A percentile compares a stretch with the other conserved stretches of the same genome.
These are phyloP conservation scores for Gastrolobium villosum DNA, from an alignment of 306 rosid species.

Conservation along the genomic window DNA sequence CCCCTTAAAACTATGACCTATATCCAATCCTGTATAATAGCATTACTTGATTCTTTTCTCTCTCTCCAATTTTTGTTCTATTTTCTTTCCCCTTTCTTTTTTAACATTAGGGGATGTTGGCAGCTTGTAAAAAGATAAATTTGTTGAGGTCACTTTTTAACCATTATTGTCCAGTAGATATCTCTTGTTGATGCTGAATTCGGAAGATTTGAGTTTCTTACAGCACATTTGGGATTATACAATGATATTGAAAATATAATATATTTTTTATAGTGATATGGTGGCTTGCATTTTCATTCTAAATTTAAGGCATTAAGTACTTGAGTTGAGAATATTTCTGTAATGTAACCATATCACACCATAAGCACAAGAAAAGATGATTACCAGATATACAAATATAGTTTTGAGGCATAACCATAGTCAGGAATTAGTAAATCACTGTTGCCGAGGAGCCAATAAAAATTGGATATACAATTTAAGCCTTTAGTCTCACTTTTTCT, in stretches of 20 bases:
- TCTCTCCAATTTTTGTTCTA: slow-evolving; percentile 38
- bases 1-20: background rate
- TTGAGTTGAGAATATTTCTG: slow-evolving; percentile 7
- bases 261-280: background rate
- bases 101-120: slow-evolving; percentile 44
- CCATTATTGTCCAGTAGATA: slow-evolving; percentile 39
- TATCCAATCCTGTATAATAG: slow-evolving; percentile 42
- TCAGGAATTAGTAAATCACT: slow-evolving; percentile 26
- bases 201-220: slow-evolving; percentile 27
- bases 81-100: slow-evolving; percentile 39
- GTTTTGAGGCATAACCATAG: background rate
- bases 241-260: background rate
- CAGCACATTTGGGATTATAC: background rate
- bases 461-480: slow-evolving; percentile 19
- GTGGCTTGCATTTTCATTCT: background rate
- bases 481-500: slow-evolving; percentile 19
- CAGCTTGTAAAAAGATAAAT: slow-evolving; percentile 56
- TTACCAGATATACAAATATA: background rate
- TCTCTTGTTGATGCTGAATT: slow-evolving; percentile 37
- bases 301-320: background rate
- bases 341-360: slow-evolving; percentile 8
- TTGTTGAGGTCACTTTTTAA: slow-evolving; percentile 37
- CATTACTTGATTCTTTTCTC: slow-evolving; percentile 23
- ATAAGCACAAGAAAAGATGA: slow-evolving; percentile 1
- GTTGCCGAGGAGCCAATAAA: background rate